These are phyloP conservation scores for Yamadazyma nakazawae DNA, from an alignment of 805 yeast species.

Conservation along the genomic window DNA sequence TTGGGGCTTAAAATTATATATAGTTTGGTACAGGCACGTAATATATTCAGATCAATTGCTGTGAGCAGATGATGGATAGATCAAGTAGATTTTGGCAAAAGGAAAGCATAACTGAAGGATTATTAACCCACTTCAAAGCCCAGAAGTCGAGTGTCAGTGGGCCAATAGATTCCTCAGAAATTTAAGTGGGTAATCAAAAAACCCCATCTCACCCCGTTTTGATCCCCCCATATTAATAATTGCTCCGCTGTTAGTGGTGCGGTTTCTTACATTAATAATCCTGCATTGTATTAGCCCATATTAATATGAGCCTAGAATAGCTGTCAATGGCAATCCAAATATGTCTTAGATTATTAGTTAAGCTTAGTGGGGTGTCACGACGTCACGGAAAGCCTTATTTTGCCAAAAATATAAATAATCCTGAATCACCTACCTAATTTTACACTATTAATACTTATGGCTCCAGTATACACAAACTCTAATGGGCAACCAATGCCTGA, in stretches of 20 bases:
- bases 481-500: constrained; percentile 76
- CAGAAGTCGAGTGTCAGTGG: neutral
- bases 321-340: constrained; percentile 1
- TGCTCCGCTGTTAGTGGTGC: constrained; percentile 7
- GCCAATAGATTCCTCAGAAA: neutral
- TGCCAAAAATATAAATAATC: neutral
- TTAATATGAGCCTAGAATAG: constrained; percentile 2
- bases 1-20: too few species aligned
- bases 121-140: neutral
- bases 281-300: constrained; percentile 1
- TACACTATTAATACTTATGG: constrained; percentile 22
- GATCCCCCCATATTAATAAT: constrained; percentile 4
- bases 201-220: neutral
- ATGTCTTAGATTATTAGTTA: neutral
- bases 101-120: neutral
- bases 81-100: neutral
- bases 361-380: neutral
- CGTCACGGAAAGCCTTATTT: too few species aligned
- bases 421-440: neutral
- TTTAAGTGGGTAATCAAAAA: too few species aligned
- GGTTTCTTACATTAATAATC: constrained; percentile 1
- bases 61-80: neutral
- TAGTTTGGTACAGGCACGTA: neutral
- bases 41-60: neutral
- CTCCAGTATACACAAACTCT: constrained; percentile 67